phyloP scores from a whole-genome alignment of 176 grass and related monocot species.

The Guadua angustifolia region DNA sequence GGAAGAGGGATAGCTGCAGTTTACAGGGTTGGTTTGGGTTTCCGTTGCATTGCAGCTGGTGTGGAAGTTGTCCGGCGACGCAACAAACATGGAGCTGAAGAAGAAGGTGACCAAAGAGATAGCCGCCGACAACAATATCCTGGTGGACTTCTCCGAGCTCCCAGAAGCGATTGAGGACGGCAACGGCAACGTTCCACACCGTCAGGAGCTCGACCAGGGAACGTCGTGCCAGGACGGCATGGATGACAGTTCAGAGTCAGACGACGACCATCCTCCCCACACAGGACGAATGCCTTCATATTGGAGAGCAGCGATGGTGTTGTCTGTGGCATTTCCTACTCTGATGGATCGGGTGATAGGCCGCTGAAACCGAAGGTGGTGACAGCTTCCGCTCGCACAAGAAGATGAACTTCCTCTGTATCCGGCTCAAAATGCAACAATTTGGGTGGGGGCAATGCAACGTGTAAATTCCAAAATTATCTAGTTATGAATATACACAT shows the following conservation, averaged over 20 bases:
- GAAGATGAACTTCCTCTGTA: constrained; percentile 14
- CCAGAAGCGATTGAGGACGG: constrained; percentile 8
- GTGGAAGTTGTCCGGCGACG: constrained; percentile 45
- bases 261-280: not conserved
- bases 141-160: constrained; percentile 30
- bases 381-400: constrained; percentile 20
- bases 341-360: not conserved
- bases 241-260: constrained; percentile 33
- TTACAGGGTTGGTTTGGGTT: constrained; percentile 9
- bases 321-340: not conserved
- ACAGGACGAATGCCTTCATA: not conserved
- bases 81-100: constrained; percentile 42
- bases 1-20: not conserved
- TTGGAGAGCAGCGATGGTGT: not conserved
- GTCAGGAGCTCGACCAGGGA: not conserved
- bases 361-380: not conserved
- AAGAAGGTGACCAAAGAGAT: constrained; percentile 52
- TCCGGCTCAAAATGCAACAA: too few species aligned
- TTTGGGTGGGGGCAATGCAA: too few species aligned
- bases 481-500: too few species aligned
- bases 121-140: constrained; percentile 38
- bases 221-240: constrained; percentile 7
- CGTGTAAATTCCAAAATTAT: too few species aligned
- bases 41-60: constrained; percentile 53
- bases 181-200: not conserved